Evolutionary conservation across 108 stramenopile species (phyloP), one percentile per base, ranked within the genome.

Genomic region (Skeletonema marinoi): DNA sequence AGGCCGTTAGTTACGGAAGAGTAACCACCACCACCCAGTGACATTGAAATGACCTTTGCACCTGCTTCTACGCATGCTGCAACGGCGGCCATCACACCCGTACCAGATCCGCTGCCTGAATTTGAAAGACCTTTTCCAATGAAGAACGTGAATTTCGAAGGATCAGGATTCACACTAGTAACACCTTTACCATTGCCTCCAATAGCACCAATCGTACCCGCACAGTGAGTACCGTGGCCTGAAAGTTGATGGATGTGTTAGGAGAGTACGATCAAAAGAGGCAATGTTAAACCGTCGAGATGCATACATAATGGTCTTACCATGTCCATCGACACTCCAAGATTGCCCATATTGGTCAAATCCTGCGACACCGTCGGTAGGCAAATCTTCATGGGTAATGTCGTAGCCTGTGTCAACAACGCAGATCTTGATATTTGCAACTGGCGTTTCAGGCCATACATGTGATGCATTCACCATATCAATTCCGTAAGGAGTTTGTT

Each of bases 11-110:
- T 31, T 32, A 25, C 1, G 16, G 42, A 31, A 60, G 32, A 33
- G 31, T 12, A 7, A 10, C 8, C 3, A 65, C 17, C 50, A 78
- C 33, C 48, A 46, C 88, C 89, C 11, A 92, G 54, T 69, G 68
- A 74, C 63, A 90, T 58, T 39, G 78, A 82, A 13, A 92, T 85
- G 59, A 90, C 50, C 30, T 88, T 81, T 1, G 84, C 78, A 7
- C 86, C 87, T 14, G 46, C 69, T 6, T 71, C 71, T 1, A 75
- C 61, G 71, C 89, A 90, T 51, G 58, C 73, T 19, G 83, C 25
- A 21, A 84, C 65, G 1, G 87, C 88, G 3, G 32, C 56, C 8
- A 88, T 72, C 1, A 90, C 36, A 46, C 59, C 66, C 21, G 81
- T 72, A 5, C 66, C 63, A 17, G 75, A 85, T 36, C 82, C 82